These are phyloP conservation scores for Mycena indigotica DNA, from an alignment of 768 basidiomycete genomes.

Conservation along the genomic window DNA sequence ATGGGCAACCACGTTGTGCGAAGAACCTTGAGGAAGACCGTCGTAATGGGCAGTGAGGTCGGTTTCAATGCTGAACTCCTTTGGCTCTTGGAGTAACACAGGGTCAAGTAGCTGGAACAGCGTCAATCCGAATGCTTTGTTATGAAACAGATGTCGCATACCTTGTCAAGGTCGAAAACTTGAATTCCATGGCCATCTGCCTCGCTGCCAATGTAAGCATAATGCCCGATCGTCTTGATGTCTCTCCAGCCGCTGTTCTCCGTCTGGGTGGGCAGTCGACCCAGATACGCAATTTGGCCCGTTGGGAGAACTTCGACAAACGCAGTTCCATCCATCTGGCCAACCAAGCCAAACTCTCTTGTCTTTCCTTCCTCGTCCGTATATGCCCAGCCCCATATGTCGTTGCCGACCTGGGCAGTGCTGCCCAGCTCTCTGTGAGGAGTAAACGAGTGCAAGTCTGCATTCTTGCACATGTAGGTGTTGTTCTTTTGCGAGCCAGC, in stretches of 20 bases:
- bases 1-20: slow-evolving; percentile 33
- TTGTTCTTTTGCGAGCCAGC: slow-evolving; percentile 5
- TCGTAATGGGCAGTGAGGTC: slow-evolving; percentile 23
- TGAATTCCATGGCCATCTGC: slow-evolving; percentile 31
- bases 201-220: slow-evolving; percentile 32
- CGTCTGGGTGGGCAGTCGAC: slow-evolving; percentile 29
- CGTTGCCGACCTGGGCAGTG: slow-evolving; percentile 12
- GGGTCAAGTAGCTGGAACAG: slow-evolving; percentile 18
- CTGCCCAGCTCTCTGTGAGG: slow-evolving; percentile 15
- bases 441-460: slow-evolving; percentile 19
- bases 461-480: slow-evolving; percentile 17
- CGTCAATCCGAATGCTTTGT: background rate
- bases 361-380: slow-evolving; percentile 2
- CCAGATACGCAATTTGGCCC: slow-evolving; percentile 25
- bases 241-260: slow-evolving; percentile 28
- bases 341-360: slow-evolving; percentile 18
- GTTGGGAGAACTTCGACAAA: slow-evolving; percentile 18
- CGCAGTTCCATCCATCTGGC: slow-evolving; percentile 19
- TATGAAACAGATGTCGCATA: background rate
- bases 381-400: slow-evolving; percentile 19
- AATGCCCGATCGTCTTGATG: slow-evolving; percentile 29
- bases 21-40: slow-evolving; percentile 31
- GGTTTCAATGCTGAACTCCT: slow-evolving; percentile 26
- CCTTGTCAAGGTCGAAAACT: slow-evolving; percentile 32
- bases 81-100: slow-evolving; percentile 22